A percentile compares a stretch with the other conserved stretches of the same genome.
Conservation (phyloP, 75 land plant species). For the Selaginella tamariscina region DNA sequence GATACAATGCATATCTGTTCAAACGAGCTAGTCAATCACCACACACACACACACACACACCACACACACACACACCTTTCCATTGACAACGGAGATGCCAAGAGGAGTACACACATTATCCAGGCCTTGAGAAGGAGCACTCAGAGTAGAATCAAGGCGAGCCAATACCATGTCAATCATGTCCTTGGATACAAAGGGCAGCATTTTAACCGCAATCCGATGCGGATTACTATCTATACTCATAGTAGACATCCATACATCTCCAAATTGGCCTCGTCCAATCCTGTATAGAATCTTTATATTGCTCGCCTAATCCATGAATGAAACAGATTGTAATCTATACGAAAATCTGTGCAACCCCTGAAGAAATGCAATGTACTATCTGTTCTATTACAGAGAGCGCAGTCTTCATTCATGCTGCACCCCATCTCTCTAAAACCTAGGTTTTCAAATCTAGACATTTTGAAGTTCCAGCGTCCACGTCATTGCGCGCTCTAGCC, state of each 20-base stretch:
- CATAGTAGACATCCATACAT: constrained; percentile 90
- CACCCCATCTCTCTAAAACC: too few relatives aligned
- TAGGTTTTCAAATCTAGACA: too few relatives aligned
- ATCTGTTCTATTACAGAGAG: too few relatives aligned
- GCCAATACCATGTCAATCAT: constrained; percentile 32
- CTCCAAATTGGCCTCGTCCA: constrained; percentile 90
- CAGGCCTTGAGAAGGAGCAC: not conserved
- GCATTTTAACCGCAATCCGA: constrained; percentile 88
- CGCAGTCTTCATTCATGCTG: too few relatives aligned
- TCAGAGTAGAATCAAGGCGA: constrained; percentile 41
- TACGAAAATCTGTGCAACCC: too few relatives aligned
- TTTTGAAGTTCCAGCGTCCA: too few relatives aligned
- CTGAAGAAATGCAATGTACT: too few relatives aligned
- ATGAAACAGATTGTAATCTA: too few relatives aligned
- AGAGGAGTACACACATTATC: constrained; percentile 46
- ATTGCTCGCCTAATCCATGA: constrained; percentile 60
- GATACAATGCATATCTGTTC: constrained; percentile 66
- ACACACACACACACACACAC: not conserved
- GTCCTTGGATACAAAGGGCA: constrained; percentile 47
- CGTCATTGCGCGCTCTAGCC: too few relatives aligned
- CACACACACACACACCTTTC: constrained; percentile 37
- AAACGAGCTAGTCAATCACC: not conserved
- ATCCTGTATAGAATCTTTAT: constrained; percentile 71
- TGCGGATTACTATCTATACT: constrained; percentile 48
- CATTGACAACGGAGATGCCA: constrained; percentile 61